Conservation (phyloP, 306 rosid genomes). For the Trifolium subterraneum region DNA sequence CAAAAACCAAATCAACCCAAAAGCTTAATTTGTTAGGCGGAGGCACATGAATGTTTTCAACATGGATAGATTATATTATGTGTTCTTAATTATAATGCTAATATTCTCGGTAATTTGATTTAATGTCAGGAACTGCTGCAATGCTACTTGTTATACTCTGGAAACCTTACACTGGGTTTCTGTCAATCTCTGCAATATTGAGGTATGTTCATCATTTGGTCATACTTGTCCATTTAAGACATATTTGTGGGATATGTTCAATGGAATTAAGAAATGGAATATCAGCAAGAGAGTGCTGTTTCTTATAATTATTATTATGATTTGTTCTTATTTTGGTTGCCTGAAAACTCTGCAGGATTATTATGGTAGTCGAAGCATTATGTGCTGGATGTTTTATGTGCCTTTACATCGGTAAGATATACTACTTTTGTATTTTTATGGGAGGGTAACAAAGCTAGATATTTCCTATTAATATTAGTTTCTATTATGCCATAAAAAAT, state of each 20-base stretch:
- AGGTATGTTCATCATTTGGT: slow-evolving; percentile 57
- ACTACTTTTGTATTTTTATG: neutral
- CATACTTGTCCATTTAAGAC: slow-evolving; percentile 19
- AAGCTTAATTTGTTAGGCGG: slow-evolving; percentile 21
- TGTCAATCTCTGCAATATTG: slow-evolving; percentile 73
- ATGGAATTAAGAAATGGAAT: slow-evolving; percentile 25
- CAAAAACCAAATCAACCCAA: slow-evolving; percentile 29
- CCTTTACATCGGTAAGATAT: slow-evolving; percentile 73
- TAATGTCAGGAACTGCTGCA: slow-evolving; percentile 87
- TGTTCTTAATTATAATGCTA: slow-evolving; percentile 24
- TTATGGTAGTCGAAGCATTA: slow-evolving; percentile 87
- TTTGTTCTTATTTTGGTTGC: slow-evolving; percentile 20
- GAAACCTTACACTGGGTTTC: slow-evolving; percentile 77
- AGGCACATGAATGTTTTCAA: slow-evolving; percentile 6
- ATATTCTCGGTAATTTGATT: slow-evolving; percentile 38
- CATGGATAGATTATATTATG: neutral
- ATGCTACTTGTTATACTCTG: slow-evolving; percentile 92
- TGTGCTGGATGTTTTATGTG: slow-evolving; percentile 88
- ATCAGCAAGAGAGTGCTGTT: neutral
- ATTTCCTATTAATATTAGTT: slow-evolving; percentile 25
- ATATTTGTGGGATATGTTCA: slow-evolving; percentile 22
- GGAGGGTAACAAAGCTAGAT: slow-evolving; percentile 3
- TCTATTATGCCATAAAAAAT: neutral
- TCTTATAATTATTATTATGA: no score
- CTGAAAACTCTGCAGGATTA: slow-evolving; percentile 70